Evolutionary conservation across 345 rosid genomes (phyloP).

Genomic region (Raphanus sativus): DNA sequence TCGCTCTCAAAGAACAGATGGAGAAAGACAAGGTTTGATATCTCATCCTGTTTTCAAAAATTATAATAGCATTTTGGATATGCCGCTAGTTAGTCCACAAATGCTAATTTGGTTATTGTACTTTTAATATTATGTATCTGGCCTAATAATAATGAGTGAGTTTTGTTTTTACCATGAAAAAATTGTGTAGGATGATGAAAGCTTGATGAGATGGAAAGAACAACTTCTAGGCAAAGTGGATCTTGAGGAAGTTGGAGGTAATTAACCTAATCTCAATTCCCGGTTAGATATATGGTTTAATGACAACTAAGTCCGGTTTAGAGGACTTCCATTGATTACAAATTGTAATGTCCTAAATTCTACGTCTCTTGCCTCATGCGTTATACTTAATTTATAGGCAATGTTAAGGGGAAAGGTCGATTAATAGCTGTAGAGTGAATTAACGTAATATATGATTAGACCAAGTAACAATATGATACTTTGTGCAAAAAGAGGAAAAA

Average conservation of each 20-base stretch:
- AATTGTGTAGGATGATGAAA: slow-evolving; percentile 62
- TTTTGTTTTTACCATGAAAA: background rate
- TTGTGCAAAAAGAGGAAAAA: background rate
- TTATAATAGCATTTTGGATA: background rate
- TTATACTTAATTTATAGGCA: background rate
- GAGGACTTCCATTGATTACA: background rate
- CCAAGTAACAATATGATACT: background rate
- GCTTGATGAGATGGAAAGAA: slow-evolving; percentile 81
- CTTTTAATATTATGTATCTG: background rate
- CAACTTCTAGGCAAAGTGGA: slow-evolving; percentile 68
- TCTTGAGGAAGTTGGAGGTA: slow-evolving; percentile 38
- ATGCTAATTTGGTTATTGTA: background rate
- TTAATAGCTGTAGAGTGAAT: background rate
- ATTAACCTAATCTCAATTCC: background rate
- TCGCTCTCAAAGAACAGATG: background rate
- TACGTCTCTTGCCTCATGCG: background rate
- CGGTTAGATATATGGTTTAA: background rate
- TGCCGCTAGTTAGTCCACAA: background rate
- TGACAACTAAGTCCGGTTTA: background rate
- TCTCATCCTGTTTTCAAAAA: background rate
- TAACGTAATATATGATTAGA: background rate
- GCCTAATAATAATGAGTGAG: background rate
- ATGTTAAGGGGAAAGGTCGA: background rate
- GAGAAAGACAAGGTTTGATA: slow-evolving; percentile 5
- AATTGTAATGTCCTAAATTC: background rate